Conservation (phyloP, 208 protist species). For the Acanthamoeba lenticulata region DNA sequence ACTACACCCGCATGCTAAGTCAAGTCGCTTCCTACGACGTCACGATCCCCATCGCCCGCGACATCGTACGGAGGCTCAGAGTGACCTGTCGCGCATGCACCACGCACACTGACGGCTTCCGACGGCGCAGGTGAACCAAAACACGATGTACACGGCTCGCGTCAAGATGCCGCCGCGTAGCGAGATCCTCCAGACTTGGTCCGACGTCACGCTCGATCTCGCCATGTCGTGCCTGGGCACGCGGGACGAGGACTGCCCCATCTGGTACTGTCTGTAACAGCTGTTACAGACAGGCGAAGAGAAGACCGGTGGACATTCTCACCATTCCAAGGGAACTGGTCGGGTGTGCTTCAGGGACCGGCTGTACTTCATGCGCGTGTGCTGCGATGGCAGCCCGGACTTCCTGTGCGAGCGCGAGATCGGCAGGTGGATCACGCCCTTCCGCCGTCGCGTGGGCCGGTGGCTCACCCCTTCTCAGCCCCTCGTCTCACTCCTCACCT, state of each 20-base stretch:
- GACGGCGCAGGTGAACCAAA: background rate
- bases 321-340: no score
- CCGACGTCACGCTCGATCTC: background rate
- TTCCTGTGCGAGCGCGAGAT: background rate
- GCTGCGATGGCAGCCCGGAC: background rate
- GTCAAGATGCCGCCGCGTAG: constrained; percentile 6
- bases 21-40: background rate
- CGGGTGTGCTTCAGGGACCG: background rate
- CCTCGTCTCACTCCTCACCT: background rate
- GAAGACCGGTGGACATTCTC: no score
- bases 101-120: background rate
- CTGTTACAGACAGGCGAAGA: background rate
- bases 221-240: constrained; percentile 33
- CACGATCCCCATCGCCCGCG: background rate
- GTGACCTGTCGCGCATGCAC: background rate
- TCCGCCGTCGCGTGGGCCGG: constrained; percentile 5
- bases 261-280: background rate
- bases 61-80: background rate
- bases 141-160: background rate
- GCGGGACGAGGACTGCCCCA: constrained; percentile 36
- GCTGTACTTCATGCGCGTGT: background rate
- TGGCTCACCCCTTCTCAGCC: background rate
- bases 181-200: background rate
- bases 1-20: background rate
- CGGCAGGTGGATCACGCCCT: constrained; percentile 50